Conservation (phyloP, 305 asterid species). For the Rubia peregrina region DNA sequence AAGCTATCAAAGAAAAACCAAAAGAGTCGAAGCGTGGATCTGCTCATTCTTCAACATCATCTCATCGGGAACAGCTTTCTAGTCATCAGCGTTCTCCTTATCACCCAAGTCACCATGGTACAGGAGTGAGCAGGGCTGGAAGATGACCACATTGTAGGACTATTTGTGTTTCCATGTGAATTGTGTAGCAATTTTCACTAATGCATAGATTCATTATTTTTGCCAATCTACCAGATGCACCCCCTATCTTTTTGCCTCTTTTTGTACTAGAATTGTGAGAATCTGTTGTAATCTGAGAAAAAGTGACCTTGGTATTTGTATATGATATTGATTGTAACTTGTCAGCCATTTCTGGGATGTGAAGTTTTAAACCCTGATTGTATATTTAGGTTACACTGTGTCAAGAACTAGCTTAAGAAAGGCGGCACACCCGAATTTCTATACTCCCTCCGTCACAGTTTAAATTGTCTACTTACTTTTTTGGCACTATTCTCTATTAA, state of each 20-base stretch:
- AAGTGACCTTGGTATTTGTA: neutral
- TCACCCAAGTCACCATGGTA: slow-evolving; percentile 18
- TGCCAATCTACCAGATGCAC: neutral
- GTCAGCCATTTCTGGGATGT: neutral
- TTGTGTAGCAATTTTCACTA: slow-evolving; percentile 13
- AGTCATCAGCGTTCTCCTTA: slow-evolving; percentile 19
- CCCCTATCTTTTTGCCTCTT: neutral
- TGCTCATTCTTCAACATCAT: slow-evolving; percentile 9
- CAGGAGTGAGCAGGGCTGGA: slow-evolving; percentile 17
- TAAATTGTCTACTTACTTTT: no score
- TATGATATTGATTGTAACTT: neutral
- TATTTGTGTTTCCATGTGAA: slow-evolving; percentile 4
- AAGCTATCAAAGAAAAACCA: slow-evolving; percentile 19
- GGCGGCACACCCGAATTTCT: no score
- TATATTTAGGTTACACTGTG: no score
- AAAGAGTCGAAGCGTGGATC: slow-evolving; percentile 19
- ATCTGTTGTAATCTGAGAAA: slow-evolving; percentile 10
- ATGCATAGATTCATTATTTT: slow-evolving; percentile 8
- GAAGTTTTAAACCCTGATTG: no score
- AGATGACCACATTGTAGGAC: slow-evolving; percentile 8
- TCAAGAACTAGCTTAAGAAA: no score
- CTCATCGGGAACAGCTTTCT: slow-evolving; percentile 10
- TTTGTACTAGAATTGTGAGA: neutral
- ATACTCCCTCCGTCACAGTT: no score
- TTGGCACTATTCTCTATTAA: no score